Base-by-base conservation (phyloP, 192 early-diverging fungal genomes). In the Coemansia erecta region DNA sequence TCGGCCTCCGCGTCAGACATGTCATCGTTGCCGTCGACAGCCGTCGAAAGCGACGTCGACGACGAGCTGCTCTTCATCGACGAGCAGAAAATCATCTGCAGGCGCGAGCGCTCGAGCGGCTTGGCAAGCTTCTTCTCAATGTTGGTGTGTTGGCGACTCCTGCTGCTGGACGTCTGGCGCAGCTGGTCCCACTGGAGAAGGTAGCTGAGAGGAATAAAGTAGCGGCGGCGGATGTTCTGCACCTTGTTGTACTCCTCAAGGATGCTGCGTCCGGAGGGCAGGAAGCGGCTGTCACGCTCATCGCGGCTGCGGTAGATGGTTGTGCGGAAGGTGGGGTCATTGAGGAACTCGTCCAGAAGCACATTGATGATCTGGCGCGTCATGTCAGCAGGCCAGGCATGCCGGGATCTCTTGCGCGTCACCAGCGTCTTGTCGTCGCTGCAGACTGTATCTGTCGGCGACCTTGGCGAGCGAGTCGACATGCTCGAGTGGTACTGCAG, bases 181-280 rank as follows among this genome's bases (percentile, higher is more conserved):
- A 76, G 21, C 52, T 76, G 67, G 56, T 76, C 67, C 73, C 73
- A 76, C 53, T 76, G 73, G 3, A 76, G 46, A 43, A 76, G 43
- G 19, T 76, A 76, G 56, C 73, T 76, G 15, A 76, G 63, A 14
- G 73, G 73, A n/a, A 76, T 76, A 57, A 76, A 76, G 46, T 70
- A 76, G 21, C 73, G 63, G 1, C 73, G 59, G 4, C 73, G 60
- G 21, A 70, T 61, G 55, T 76, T 76, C 45, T 77, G 73, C 19
- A 77, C 55, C 60, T 77, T 77, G 64, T 77, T 77, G 64, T 77
- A 77, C 41, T 77, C 73, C 33, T 77, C 68, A 40, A 77, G 40
- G 19, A 77, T 70, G 17, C 53, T 66, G 8, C 73, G 63, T 0
- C 73, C 73, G 10, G 73, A 77, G 2, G 56, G 28, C 14, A 35